phyloP scores from a whole-genome alignment of 1,284 basidiomycete genomes.

The Serendipita sp. region DNA sequence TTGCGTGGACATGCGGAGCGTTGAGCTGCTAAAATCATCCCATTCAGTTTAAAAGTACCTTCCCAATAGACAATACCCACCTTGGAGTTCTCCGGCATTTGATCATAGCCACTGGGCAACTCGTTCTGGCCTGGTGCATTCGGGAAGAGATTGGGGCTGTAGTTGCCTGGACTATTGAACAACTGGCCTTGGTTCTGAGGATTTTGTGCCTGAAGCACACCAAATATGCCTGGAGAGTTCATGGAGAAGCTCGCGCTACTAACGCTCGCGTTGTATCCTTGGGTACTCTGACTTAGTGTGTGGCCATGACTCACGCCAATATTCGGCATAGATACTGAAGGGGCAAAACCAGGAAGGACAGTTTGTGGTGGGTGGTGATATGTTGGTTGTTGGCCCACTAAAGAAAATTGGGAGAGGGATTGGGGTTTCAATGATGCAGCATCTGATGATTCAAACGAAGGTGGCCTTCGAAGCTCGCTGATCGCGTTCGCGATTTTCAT shows the following conservation, averaged over 20 bases:
- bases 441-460: slow-evolving; percentile 34
- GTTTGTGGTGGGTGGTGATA: neutral
- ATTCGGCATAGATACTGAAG: slow-evolving; percentile 1
- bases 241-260: neutral
- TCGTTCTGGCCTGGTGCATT: neutral
- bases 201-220: neutral
- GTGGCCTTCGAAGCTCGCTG: slow-evolving; percentile 65
- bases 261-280: neutral
- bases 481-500: slow-evolving; percentile 92
- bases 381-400: neutral
- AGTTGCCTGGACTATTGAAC: neutral
- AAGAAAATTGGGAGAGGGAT: neutral
- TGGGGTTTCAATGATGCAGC: slow-evolving; percentile 13
- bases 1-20: neutral
- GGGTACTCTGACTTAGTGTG: neutral
- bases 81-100: neutral
- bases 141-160: neutral
- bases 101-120: neutral
- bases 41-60: neutral
- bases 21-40: neutral
- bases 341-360: neutral
- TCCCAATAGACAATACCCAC: neutral
- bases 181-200: neutral
- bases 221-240: slow-evolving; percentile 1
- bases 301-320: neutral